These are phyloP conservation scores for Hysterangium stoloniferum DNA, from an alignment of 768 basidiomycete genomes.

Conservation along the genomic window DNA sequence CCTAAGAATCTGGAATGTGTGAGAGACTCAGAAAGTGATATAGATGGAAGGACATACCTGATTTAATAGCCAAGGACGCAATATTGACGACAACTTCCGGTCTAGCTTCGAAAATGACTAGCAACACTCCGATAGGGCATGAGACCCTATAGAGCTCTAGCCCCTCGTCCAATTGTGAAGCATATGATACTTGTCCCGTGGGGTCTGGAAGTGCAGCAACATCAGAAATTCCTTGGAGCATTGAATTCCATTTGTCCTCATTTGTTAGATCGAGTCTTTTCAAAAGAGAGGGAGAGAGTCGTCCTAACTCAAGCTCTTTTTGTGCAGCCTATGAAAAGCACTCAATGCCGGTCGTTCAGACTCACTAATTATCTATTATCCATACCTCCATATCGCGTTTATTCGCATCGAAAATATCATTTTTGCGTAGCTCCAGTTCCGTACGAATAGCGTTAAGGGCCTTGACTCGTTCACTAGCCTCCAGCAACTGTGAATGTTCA, in stretches of 20 bases:
- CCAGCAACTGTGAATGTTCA: conserved; percentile 76
- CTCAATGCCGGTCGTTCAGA: neutral
- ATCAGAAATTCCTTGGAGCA: conserved; percentile 85
- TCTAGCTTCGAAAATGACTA: conserved; percentile 95
- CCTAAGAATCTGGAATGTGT: conserved; percentile 38
- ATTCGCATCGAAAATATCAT: conserved; percentile 75
- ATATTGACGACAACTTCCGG: conserved; percentile 99
- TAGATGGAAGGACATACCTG: conserved; percentile 46
- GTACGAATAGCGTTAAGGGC: conserved; percentile 66
- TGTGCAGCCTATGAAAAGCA: conserved; percentile 52
- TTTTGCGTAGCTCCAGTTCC: conserved; percentile 56
- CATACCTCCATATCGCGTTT: conserved; percentile 67
- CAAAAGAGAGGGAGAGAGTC: conserved; percentile 76
- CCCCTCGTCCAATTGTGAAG: conserved; percentile 78
- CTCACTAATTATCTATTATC: neutral
- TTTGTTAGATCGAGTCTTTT: conserved; percentile 74
- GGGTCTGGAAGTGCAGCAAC: conserved; percentile 84
- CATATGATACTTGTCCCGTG: conserved; percentile 79
- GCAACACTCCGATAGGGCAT: conserved; percentile 91
- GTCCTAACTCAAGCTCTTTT: conserved; percentile 70
- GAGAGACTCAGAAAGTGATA: conserved; percentile 3
- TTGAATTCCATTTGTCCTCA: conserved; percentile 88
- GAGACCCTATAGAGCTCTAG: conserved; percentile 90
- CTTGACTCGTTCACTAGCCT: conserved; percentile 53
- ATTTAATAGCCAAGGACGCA: conserved; percentile 91